Evolutionary conservation across 2,329 filamentous ascomycete species (phyloP), one percentile per base, ranked within the genome.

Genomic region (Pseudogymnoascus sp.): DNA sequence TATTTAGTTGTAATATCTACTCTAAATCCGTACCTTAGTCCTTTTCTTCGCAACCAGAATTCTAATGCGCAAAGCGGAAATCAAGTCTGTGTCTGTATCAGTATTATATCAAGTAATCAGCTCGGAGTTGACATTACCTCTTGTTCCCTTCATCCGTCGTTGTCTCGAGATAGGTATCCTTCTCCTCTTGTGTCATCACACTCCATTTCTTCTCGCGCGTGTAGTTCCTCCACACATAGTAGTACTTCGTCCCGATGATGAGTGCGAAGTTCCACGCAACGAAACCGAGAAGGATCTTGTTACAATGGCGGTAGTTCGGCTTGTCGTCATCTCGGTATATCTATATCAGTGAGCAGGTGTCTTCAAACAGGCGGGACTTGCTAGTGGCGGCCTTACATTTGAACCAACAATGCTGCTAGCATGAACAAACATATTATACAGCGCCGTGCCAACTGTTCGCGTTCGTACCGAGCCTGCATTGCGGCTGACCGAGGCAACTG

Each of bases 391-490:
- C 66, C 67, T 71, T 60, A 71, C 66, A 14, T 72, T 70, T 6
- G 69, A 64, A 6, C 65, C 63, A 12, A 68, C 77, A 38, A 80
- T 77, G 0, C 71, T 73, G n/a, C 75, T 74, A 0, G 75, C 73
- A 67, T 81, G 79, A 2, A 78, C 75, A 28, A 73, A 77, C 77
- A 81, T 81, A 68, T 87, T 88, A 73, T 88, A 88, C 12, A 84
- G 74, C 0, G 83, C 85, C 0, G 84, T 81, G 0, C 83, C 83
- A 1, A 89, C 83, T 1, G 85, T 83, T 5, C 85, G 76, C 4
- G 82, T 84, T 8, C 85, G 78, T 7, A 89, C 84, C 0, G 80
- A 78, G 65, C 85, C 84, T 2, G 84, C 81, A 68, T 88, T 89
- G 60, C 82, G 76, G 2, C 76, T 78, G 66, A 77, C 77, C 77